Evolutionary conservation across 495 filamentous ascomycete species (phyloP).

Genomic region (Glarea lozoyensis): DNA sequence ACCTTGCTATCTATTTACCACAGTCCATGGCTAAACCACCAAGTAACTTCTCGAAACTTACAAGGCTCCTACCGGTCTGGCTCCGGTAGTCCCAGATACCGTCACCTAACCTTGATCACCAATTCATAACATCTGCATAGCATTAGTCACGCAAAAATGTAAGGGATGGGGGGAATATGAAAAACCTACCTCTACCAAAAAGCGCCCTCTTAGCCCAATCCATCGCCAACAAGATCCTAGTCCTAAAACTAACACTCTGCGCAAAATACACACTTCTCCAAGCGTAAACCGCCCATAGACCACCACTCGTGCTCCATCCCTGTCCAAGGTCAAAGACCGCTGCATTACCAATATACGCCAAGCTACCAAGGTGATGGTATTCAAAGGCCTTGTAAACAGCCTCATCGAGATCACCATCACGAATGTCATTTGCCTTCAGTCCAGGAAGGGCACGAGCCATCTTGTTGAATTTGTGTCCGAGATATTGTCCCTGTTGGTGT

Average conservation of each 20-base stretch:
- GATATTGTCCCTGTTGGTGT: conserved; percentile 91
- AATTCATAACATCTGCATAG: not conserved
- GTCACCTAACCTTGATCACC: not conserved
- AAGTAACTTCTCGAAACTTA: no score
- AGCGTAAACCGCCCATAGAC: conserved; percentile 87
- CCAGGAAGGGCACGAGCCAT: conserved; percentile 73
- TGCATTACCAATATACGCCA: conserved; percentile 94
- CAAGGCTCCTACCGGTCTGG: no score
- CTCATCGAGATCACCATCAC: conserved; percentile 85
- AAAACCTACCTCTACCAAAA: conserved; percentile 83
- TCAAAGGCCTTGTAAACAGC: conserved; percentile 93
- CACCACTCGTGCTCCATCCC: conserved; percentile 72
- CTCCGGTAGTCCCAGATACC: no score
- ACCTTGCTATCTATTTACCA: no score
- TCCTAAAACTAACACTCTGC: conserved; percentile 90
- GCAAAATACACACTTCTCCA: conserved; percentile 98
- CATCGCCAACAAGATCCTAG: conserved; percentile 86
- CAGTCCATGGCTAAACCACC: no score
- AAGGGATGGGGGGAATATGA: not conserved
- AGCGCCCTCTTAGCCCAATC: conserved; percentile 94
- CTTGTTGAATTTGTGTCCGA: conserved; percentile 91
- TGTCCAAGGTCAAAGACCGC: conserved; percentile 79
- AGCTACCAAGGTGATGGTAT: conserved; percentile 82
- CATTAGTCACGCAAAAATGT: conserved; percentile 6
- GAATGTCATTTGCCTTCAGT: conserved; percentile 65